These are phyloP conservation scores for Bipolaris sorokiniana DNA, from an alignment of 2,329 filamentous ascomycete species.

Conservation along the genomic window DNA sequence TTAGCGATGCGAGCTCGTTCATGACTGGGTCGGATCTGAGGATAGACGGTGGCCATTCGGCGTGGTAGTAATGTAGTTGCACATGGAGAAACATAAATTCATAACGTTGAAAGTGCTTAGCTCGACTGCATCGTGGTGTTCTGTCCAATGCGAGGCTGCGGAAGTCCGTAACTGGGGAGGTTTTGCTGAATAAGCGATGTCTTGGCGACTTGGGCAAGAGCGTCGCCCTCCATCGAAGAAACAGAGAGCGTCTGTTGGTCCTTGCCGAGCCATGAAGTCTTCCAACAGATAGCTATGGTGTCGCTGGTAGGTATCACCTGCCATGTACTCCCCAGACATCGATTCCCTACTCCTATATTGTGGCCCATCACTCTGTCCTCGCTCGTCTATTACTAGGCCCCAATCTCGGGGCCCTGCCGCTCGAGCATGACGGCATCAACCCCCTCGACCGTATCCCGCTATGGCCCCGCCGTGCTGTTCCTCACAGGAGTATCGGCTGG, in stretches of 20 bases:
- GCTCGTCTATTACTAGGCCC: conserved; percentile 3
- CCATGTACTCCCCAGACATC: conserved; percentile 6
- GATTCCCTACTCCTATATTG: conserved; percentile 4
- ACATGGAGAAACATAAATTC: not conserved
- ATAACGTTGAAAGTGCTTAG: not conserved
- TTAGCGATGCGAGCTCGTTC: conserved; percentile 51
- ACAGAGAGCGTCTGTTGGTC: conserved; percentile 7
- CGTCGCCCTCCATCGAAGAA: not conserved
- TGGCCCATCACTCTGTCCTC: not conserved
- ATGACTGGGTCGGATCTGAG: conserved; percentile 50
- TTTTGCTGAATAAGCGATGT: conserved; percentile 16
- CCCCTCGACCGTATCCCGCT: conserved; percentile 46
- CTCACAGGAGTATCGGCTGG: conserved; percentile 63
- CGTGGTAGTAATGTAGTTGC: conserved; percentile 37
- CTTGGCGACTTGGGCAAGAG: conserved; percentile 1
- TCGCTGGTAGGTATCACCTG: conserved; percentile 17
- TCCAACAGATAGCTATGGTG: conserved; percentile 20
- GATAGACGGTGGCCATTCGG: conserved; percentile 49
- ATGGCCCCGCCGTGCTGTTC: conserved; percentile 59
- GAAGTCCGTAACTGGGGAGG: conserved; percentile 10
- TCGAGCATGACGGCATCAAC: conserved; percentile 41
- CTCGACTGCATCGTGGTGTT: not conserved
- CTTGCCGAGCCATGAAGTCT: conserved; percentile 16
- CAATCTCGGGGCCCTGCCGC: conserved; percentile 11
- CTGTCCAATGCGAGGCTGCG: conserved; percentile 16